Evolutionary conservation across 169 alveolate genomes (phyloP).

Genomic region (Plasmodium berghei): DNA sequence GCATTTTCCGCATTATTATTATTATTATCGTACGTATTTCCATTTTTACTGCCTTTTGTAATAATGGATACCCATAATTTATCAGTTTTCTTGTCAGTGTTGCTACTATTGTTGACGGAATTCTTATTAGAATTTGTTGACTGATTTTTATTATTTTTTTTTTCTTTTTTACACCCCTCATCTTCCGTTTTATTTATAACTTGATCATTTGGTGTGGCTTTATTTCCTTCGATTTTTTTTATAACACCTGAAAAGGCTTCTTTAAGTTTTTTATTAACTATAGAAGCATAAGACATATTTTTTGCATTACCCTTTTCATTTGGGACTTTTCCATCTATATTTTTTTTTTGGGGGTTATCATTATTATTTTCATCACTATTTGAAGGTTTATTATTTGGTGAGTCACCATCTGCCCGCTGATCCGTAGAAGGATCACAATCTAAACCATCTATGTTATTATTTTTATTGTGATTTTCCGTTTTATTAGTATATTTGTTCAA

Average conservation of each 20-base stretch:
- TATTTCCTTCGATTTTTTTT: conserved; percentile 11
- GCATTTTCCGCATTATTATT: conserved; percentile 4
- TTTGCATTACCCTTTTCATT: conserved; percentile 19
- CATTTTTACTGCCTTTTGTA: conserved; percentile 37
- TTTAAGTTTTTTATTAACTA: conserved; percentile 41
- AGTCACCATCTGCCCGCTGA: conserved; percentile 19
- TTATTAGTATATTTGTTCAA: conserved; percentile 23
- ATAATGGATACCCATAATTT: conserved; percentile 65
- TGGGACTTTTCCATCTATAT: conserved; percentile 2
- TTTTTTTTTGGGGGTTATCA: conserved; percentile 8
- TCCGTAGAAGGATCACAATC: conserved; percentile 61
- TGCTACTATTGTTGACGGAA: neutral
- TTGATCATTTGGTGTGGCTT: conserved; percentile 10
- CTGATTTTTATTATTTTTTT: conserved; percentile 43
- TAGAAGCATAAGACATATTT: conserved; percentile 58
- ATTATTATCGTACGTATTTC: neutral
- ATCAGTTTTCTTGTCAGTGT: conserved; percentile 4
- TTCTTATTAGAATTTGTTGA: conserved; percentile 35
- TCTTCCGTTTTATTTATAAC: conserved; percentile 3
- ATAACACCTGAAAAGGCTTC: conserved; percentile 12
- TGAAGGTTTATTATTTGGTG: conserved; percentile 11
- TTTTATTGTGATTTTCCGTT: conserved; percentile 46
- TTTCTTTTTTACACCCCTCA: conserved; percentile 17
- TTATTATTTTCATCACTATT: conserved; percentile 11
- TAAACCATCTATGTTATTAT: conserved; percentile 32